Percentiles rank a stretch among this genome's conserved stretches.
Evolutionary conservation across 1,284 basidiomycete genomes (phyloP).

Genomic region (Ganoderma lucidum): DNA sequence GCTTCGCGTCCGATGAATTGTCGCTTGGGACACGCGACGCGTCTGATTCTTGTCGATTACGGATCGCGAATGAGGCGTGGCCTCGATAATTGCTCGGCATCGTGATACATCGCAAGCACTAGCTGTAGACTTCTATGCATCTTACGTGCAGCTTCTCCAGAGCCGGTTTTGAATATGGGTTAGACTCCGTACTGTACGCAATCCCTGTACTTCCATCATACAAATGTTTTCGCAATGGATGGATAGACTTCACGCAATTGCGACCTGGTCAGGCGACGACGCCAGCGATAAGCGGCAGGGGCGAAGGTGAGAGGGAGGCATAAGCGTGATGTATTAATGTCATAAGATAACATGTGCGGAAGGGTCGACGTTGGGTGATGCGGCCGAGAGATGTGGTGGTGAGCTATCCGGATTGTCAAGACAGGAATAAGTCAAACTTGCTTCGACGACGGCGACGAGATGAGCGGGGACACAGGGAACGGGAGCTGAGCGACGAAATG

Average conservation of each 20-base stretch:
- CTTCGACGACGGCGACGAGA: conserved; percentile 40
- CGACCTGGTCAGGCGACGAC: not conserved
- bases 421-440: conserved; percentile 46
- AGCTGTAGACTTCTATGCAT: not conserved
- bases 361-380: conserved; percentile 31
- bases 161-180: not conserved
- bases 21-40: not conserved
- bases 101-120: not conserved
- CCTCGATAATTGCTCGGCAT: not conserved
- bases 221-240: not conserved
- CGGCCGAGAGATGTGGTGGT: conserved; percentile 26
- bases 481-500: conserved; percentile 37
- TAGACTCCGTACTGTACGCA: conserved; percentile 3
- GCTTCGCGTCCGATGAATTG: not conserved
- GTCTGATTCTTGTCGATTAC: not conserved
- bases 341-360: conserved; percentile 46
- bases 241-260: not conserved
- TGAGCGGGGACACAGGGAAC: conserved; percentile 30
- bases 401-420: conserved; percentile 47
- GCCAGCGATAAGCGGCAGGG: not conserved
- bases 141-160: not conserved
- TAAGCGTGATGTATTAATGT: conserved; percentile 42
- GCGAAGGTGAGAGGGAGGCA: conserved; percentile 14
- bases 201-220: conserved; percentile 1
- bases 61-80: not conserved